Base-by-base conservation (phyloP, 768 basidiomycete genomes). In the Ramaria sp. region DNA sequence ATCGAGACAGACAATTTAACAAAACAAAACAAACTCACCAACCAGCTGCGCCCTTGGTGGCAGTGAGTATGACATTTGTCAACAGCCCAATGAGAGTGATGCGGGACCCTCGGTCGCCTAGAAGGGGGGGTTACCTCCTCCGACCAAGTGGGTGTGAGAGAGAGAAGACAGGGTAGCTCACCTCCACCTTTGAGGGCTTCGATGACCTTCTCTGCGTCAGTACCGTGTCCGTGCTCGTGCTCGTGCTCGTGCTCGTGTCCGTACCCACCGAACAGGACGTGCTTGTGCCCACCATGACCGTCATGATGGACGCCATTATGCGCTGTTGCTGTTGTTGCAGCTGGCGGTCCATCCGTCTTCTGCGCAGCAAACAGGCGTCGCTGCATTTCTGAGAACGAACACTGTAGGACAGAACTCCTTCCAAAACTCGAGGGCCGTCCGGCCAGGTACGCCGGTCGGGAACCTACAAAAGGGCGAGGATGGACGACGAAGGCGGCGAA, bases 81-180 rank as follows among this genome's bases (percentile, higher is more conserved):
- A 81, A 75, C 32, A 98, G 72, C 0, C 96, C 95, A 58, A 92
- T 69, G 51, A 95, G 75, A 5, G 92, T 95, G 62, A 95, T 86
- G 54, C 77, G 78, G 58, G 81, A 86, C 22, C 93, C 92, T 59
- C 81, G 72, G 69, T 93, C 90, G 42, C 80, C 89, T 88, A 59
- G 16, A 43, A 13, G 51, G 56, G 37, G 55, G 43, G 44, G 37
- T 54, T 44, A 22, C 51, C 38, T 30, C 32, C 6, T 43, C 15
- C 16, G 18, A 49, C 43, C 48, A n/a, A n/a, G n/a, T n/a, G n/a
- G n/a, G 34, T 45, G 27, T 22, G 7, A 41, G 12, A 38, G 39
- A 44, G 5, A 36, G 38, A 20, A 12, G 34, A 55, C 15, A 9
- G n/a, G n/a, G n/a, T n/a, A n/a, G 62, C 79, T 38, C 60, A 85